phyloP scores from a whole-genome alignment of 2,329 filamentous ascomycete genomes.

The Cercospora janseana region DNA sequence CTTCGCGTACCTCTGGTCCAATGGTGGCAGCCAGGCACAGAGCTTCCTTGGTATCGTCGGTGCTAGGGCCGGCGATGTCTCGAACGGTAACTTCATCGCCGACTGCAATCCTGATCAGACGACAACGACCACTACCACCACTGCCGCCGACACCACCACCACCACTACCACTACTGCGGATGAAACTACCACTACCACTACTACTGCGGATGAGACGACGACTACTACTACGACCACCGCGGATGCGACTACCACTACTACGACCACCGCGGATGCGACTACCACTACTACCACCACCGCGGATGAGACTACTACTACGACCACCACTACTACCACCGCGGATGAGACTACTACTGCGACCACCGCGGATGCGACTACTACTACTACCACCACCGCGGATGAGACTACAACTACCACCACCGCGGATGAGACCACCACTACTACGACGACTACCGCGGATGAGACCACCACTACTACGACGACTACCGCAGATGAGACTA shows the following conservation, averaged over 20 bases:
- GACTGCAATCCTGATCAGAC: neutral
- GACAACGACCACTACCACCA: too few species aligned
- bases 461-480: neutral
- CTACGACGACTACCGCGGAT: neutral
- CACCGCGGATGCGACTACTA: neutral
- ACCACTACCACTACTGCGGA: neutral
- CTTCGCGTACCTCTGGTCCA: neutral
- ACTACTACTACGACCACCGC: neutral
- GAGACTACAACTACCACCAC: neutral
- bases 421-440: neutral
- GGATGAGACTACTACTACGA: neutral
- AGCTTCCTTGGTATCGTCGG: neutral
- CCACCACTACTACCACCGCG: neutral
- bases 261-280: neutral
- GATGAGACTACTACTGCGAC: neutral
- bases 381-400: neutral
- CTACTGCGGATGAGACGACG: neutral
- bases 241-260: neutral
- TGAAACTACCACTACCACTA: neutral
- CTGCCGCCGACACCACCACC: neutral
- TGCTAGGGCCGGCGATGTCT: neutral
- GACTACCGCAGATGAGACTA: neutral
- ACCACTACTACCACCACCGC: neutral
- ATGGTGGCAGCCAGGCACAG: neutral
- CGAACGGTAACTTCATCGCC: neutral